Percentiles rank a stretch among this genome's conserved stretches.
Conservation (phyloP, 371 early-diverging fungal species). For the Mortierella sp. region DNA sequence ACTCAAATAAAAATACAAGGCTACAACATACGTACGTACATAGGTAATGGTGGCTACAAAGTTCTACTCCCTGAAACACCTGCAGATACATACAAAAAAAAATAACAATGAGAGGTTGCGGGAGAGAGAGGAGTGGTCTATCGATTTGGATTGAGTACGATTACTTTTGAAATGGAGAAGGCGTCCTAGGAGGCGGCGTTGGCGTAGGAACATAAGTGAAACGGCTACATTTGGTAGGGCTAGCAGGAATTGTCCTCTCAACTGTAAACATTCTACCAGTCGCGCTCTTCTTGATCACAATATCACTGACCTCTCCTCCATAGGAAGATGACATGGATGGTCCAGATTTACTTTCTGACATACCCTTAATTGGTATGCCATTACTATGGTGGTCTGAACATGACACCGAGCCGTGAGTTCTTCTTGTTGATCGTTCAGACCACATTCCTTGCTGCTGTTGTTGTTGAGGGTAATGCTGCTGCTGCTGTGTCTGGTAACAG, state of each 20-base stretch:
- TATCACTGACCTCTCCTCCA: conserved; percentile 24
- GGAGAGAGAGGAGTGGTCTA: neutral
- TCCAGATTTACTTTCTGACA: conserved; percentile 3
- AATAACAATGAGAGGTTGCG: neutral
- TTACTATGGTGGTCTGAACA: conserved; percentile 6
- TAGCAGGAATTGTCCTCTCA: conserved; percentile 42
- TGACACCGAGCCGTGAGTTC: conserved; percentile 34
- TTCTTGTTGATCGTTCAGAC: conserved; percentile 24
- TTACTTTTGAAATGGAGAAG: conserved; percentile 2
- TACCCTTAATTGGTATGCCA: conserved; percentile 11
- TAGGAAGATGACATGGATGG: conserved; percentile 1
- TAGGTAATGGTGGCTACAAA: neutral
- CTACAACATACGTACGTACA: neutral
- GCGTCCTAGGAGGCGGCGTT: neutral
- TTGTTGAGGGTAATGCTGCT: no score
- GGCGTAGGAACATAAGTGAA: conserved; percentile 31
- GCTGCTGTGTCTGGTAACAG: conserved; percentile 6
- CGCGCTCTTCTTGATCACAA: conserved; percentile 55
- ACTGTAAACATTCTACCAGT: conserved; percentile 54
- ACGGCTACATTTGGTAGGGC: conserved; percentile 45
- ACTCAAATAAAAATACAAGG: conserved; percentile 1
- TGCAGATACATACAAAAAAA: neutral
- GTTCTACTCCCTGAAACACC: neutral
- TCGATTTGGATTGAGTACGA: neutral
- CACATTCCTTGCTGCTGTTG: conserved; percentile 17